Evolutionary conservation across 164 flowering plant genomes (phyloP).

Genomic region (Taxillus chinensis): DNA sequence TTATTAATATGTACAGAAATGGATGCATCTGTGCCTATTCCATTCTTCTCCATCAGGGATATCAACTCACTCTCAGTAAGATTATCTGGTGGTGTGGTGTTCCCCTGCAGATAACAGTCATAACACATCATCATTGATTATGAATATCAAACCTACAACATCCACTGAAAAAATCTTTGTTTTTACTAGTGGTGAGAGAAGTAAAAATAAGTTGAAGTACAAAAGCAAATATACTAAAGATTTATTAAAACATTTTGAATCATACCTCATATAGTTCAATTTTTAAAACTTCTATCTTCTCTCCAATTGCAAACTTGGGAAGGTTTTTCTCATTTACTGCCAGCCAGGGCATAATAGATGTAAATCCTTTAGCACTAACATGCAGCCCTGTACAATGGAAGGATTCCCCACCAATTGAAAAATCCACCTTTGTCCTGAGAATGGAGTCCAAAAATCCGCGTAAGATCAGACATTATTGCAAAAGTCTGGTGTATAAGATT

Average conservation of each 20-base stretch:
- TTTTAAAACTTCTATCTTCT: slow-evolving; percentile 54
- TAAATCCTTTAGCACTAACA: slow-evolving; percentile 57
- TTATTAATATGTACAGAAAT: slow-evolving; percentile 93
- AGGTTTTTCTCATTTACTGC: slow-evolving; percentile 70
- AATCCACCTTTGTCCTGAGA: slow-evolving; percentile 66
- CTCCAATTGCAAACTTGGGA: slow-evolving; percentile 64
- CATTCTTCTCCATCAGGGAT: slow-evolving; percentile 93
- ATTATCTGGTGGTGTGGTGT: slow-evolving; percentile 78
- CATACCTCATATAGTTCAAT: slow-evolving; percentile 79
- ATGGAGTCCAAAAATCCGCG: slow-evolving; percentile 6
- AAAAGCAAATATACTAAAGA: too few species aligned
- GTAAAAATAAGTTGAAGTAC: background rate
- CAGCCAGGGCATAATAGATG: slow-evolving; percentile 92
- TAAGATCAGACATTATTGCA: background rate
- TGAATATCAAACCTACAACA: background rate
- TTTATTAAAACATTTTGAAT: background rate
- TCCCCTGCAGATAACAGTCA: slow-evolving; percentile 35
- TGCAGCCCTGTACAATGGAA: slow-evolving; percentile 63
- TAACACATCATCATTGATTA: background rate
- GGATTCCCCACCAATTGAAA: slow-evolving; percentile 63
- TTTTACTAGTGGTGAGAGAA: background rate
- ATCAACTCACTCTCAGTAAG: slow-evolving; percentile 95
- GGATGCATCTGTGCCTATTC: slow-evolving; percentile 98
- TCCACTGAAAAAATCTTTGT: too few species aligned
- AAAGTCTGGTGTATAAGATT: background rate